These are phyloP conservation scores for Collybia sp. DNA, from an alignment of 768 basidiomycete species.

Conservation along the genomic window DNA sequence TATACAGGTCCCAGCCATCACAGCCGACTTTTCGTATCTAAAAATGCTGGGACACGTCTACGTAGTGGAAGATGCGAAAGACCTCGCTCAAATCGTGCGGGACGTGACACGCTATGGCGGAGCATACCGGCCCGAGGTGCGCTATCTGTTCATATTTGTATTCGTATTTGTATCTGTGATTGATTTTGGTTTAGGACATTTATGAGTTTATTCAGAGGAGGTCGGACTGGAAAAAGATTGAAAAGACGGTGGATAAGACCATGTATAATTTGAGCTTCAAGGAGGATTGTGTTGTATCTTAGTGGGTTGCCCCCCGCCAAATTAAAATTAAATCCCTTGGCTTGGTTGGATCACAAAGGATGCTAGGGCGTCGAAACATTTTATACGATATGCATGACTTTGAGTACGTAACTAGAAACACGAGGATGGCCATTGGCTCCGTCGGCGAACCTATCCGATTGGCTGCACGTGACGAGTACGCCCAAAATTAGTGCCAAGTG, in stretches of 20 bases:
- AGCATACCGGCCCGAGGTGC: conserved; percentile 88
- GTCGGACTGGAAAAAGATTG: conserved; percentile 98
- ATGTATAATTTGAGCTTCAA: conserved; percentile 94
- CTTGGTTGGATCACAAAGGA: no score
- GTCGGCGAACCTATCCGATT: no score
- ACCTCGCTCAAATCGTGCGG: conserved; percentile 91
- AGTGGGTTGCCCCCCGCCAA: conserved; percentile 6
- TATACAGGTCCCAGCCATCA: conserved; percentile 66
- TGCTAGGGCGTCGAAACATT: no score
- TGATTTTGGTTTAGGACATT: conserved; percentile 51
- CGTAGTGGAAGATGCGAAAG: conserved; percentile 93
- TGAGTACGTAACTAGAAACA: no score
- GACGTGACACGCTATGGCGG: conserved; percentile 97
- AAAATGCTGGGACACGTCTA: conserved; percentile 98
- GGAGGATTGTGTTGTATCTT: conserved; percentile 75
- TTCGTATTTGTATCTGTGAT: background rate
- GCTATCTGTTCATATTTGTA: conserved; percentile 5
- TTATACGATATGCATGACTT: no score
- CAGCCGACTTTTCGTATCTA: conserved; percentile 86
- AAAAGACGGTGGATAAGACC: conserved; percentile 91
- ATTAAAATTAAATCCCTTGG: no score
- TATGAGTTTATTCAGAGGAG: conserved; percentile 95
- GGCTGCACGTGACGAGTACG: no score
- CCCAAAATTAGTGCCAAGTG: no score
- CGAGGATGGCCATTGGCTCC: no score